Base-by-base conservation (phyloP, 306 rosid genomes). In the Oxytropis ochrocephala region DNA sequence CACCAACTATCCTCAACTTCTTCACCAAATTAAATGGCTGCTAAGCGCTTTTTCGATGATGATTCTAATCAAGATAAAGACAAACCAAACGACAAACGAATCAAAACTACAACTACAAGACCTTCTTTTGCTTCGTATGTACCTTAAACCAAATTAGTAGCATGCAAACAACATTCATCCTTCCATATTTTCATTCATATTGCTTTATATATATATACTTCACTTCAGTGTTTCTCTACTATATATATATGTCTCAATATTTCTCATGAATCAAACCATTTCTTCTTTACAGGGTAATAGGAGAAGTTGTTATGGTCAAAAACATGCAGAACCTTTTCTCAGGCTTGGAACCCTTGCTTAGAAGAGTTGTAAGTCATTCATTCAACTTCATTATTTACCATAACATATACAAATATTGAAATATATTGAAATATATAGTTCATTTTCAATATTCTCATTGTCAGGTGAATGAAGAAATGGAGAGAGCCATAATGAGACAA, bases 81-180 rank as follows among this genome's bases (percentile, higher is more conserved):
- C 44, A 83, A 56, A 27, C 79, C 76, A 4, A 12, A 8, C 12
- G 91, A 88, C 51, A 85, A 77, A 70, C 80, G 82, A 16, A 81
- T 72, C 16, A 82, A 74, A 70, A 68, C 91, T 7, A 74, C 77
- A 14, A 59, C 77, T n/a, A n/a, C n/a, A 30, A 60, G 68, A 53
- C 78, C 83, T 55, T 80, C 91, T 75, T 82, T 90, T 72, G 91
- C 98, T 16, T 90, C 97, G 98, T 94, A 88, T 29, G 97, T 61
- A 33, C 6, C 16, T 57, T 33, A 30, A 16, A 16, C 56, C 42
- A 16, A 57, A 2, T 17, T 12, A 44, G 7, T 42, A 2, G 14
- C 12, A 12, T 1, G 0, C 5, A 49, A 51, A 18, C 2, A 43
- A 14, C 57, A 19, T 62, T 35, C 44, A 33, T 35, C 12, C 12